Conservation (phyloP, 768 basidiomycete species). For the Filobasidium floriforme region DNA sequence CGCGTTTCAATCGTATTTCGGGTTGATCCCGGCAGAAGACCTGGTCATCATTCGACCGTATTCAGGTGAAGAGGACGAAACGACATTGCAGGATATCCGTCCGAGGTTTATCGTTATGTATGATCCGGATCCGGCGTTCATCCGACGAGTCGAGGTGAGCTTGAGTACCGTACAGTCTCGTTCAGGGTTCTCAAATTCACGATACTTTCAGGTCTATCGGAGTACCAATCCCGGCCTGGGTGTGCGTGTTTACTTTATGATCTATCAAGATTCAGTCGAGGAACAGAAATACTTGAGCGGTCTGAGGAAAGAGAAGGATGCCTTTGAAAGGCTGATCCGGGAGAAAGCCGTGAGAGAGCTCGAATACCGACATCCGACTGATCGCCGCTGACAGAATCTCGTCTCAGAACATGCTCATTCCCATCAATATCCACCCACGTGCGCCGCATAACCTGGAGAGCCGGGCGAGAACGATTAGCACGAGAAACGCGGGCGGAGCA, state of each 20-base stretch:
- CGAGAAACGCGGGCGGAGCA: slow-evolving; percentile 67
- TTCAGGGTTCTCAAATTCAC: too few relatives aligned
- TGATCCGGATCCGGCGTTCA: slow-evolving; percentile 87
- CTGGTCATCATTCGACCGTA: slow-evolving; percentile 79
- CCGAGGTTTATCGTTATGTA: slow-evolving; percentile 93
- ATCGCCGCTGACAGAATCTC: not conserved
- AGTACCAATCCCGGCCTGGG: slow-evolving; percentile 72
- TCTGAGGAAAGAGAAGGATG: slow-evolving; percentile 81
- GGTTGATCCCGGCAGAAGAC: slow-evolving; percentile 67
- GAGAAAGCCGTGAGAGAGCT: slow-evolving; percentile 68
- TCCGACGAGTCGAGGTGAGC: slow-evolving; percentile 78
- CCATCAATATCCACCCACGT: slow-evolving; percentile 52
- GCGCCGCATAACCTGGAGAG: slow-evolving; percentile 53
- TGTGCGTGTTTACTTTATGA: slow-evolving; percentile 87
- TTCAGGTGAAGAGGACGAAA: slow-evolving; percentile 86
- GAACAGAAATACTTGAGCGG: slow-evolving; percentile 91
- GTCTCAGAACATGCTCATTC: slow-evolving; percentile 75
- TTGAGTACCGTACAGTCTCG: not conserved
- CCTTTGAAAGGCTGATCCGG: slow-evolving; percentile 84
- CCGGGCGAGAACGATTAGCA: slow-evolving; percentile 52
- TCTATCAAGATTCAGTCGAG: slow-evolving; percentile 86
- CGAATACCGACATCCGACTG: not conserved
- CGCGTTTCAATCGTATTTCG: slow-evolving; percentile 71
- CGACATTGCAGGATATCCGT: slow-evolving; percentile 71
- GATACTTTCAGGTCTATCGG: slow-evolving; percentile 62